These are phyloP conservation scores for Penicillium sp. DNA, from an alignment of 2,329 filamentous ascomycete genomes.

Conservation along the genomic window DNA sequence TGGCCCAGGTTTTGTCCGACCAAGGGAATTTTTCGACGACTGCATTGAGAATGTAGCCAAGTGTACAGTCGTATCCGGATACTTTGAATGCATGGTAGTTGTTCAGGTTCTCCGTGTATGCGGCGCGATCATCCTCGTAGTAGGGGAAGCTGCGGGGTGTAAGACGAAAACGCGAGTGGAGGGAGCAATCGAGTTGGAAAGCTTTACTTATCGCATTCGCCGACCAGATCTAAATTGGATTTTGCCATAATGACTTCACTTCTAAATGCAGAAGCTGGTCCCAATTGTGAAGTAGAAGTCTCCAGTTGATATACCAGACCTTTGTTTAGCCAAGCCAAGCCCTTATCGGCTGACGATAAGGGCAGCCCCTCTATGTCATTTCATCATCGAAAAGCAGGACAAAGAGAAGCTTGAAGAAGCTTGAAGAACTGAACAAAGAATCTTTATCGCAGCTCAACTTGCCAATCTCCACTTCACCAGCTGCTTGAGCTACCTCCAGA, in stretches of 20 bases:
- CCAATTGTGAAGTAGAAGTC: not conserved
- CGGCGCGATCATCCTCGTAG: slow-evolving; percentile 58
- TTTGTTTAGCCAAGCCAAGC: slow-evolving; percentile 15
- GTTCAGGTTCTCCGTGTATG: slow-evolving; percentile 55
- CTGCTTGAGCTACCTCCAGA: not conserved
- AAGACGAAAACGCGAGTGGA: slow-evolving; percentile 11
- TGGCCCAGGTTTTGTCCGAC: slow-evolving; percentile 58
- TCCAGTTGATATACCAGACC: not conserved
- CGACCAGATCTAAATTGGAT: slow-evolving; percentile 56
- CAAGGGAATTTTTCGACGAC: slow-evolving; percentile 45
- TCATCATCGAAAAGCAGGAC: slow-evolving; percentile 16
- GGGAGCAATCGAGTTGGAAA: not conserved
- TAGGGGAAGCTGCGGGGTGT: slow-evolving; percentile 69
- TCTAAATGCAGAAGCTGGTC: not conserved
- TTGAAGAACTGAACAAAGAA: not conserved
- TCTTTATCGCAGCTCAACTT: not conserved
- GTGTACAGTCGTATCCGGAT: slow-evolving; percentile 60
- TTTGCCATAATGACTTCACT: slow-evolving; percentile 31
- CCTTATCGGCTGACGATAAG: slow-evolving; percentile 29
- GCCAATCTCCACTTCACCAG: not conserved
- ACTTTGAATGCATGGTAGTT: slow-evolving; percentile 67
- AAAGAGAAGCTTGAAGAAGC: slow-evolving; percentile 8
- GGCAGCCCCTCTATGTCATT: slow-evolving; percentile 27
- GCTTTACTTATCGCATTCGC: slow-evolving; percentile 56
- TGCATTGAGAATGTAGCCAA: slow-evolving; percentile 60